Conservation (phyloP, 2,329 filamentous ascomycete species). For the Acrodontium crateriforme region DNA sequence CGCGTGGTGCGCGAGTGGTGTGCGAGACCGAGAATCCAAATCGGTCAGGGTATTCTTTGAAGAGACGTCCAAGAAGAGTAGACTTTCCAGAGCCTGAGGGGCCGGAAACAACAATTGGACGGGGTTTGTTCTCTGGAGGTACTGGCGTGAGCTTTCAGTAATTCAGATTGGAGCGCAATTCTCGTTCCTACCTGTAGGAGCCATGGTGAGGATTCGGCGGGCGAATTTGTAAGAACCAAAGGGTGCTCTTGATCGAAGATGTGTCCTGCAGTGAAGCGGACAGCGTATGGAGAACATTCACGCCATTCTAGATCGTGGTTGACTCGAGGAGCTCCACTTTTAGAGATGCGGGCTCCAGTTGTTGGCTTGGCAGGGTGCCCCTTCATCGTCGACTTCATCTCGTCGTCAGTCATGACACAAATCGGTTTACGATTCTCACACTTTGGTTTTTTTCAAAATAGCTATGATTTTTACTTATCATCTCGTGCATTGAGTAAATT, state of each 20-base stretch:
- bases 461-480: too few relatives aligned
- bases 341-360: too few relatives aligned
- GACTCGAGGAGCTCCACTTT: too few relatives aligned
- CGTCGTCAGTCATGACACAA: too few relatives aligned
- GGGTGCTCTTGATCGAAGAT: neutral
- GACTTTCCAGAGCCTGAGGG: conserved; percentile 72
- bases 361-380: too few relatives aligned
- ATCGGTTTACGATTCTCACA: too few relatives aligned
- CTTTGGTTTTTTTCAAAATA: too few relatives aligned
- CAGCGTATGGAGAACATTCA: too few relatives aligned
- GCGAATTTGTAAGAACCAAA: too few relatives aligned
- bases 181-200: conserved; percentile 4
- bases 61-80: conserved; percentile 61
- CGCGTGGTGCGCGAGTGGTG: conserved; percentile 66
- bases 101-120: conserved; percentile 65
- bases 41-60: conserved; percentile 49
- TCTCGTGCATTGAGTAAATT: too few relatives aligned
- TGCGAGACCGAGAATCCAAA: conserved; percentile 51
- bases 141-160: neutral
- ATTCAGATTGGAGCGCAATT: neutral
- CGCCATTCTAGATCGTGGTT: too few relatives aligned
- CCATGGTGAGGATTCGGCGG: conserved; percentile 2
- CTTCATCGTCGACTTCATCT: too few relatives aligned
- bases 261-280: conserved; percentile 11
- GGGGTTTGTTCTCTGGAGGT: conserved; percentile 15